Evolutionary conservation across 306 rosid genomes (phyloP).

Genomic region (Datisca glomerata): DNA sequence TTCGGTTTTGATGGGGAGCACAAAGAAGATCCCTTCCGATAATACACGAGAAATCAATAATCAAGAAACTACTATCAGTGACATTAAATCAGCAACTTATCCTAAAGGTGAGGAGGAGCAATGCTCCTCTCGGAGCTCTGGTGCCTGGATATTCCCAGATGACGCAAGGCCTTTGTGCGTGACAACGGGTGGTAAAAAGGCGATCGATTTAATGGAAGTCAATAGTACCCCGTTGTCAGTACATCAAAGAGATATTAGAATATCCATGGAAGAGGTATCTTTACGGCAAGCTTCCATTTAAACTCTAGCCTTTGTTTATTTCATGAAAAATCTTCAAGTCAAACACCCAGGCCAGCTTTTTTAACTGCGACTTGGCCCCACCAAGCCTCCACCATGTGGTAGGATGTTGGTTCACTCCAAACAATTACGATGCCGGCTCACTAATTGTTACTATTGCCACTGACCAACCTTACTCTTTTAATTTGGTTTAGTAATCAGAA

Average conservation of each 20-base stretch:
- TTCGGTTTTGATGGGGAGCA: constrained; percentile 15
- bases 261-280: constrained; percentile 37
- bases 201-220: constrained; percentile 20
- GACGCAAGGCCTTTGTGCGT: constrained; percentile 33
- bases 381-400: no score
- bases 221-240: constrained; percentile 13
- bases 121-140: constrained; percentile 23
- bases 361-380: no score
- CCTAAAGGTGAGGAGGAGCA: constrained; percentile 10
- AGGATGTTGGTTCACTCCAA: no score
- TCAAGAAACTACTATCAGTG: constrained; percentile 19
- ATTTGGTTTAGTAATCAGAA: no score
- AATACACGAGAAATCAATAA: constrained; percentile 6
- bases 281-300: constrained; percentile 1
- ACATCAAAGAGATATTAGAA: constrained; percentile 19
- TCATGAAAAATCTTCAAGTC: no score
- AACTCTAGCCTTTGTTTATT: no score
- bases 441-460: no score
- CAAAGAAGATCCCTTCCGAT: constrained; percentile 10
- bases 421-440: no score
- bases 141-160: constrained; percentile 46
- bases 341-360: no score
- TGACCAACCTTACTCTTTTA: no score
- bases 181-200: constrained; percentile 37
- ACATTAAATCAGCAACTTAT: constrained; percentile 12